These are phyloP conservation scores for Arabidopsis suecica DNA, from an alignment of 345 rosid genomes.

Conservation along the genomic window DNA sequence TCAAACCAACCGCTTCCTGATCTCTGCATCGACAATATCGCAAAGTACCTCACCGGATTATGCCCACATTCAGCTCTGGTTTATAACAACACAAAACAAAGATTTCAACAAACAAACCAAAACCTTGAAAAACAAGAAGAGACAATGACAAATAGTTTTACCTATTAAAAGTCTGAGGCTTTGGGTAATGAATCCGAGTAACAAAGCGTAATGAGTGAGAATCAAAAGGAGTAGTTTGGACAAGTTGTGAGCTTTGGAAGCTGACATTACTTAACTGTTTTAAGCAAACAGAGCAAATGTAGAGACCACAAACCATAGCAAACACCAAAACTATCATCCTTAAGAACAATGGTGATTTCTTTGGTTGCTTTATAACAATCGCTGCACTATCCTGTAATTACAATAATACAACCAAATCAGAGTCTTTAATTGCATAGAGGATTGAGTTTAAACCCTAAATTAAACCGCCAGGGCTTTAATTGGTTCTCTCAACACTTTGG, in stretches of 20 bases:
- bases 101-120: neutral
- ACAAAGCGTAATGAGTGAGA: slow-evolving; percentile 35
- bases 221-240: slow-evolving; percentile 44
- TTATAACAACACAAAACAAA: slow-evolving; percentile 8
- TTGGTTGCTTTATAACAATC: slow-evolving; percentile 64
- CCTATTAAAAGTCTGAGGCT: slow-evolving; percentile 84
- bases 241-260: slow-evolving; percentile 53
- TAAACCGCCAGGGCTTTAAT: neutral
- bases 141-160: slow-evolving; percentile 8
- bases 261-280: slow-evolving; percentile 61
- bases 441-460: neutral
- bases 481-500: neutral
- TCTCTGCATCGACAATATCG: slow-evolving; percentile 93
- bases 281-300: slow-evolving; percentile 64
- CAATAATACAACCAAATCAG: slow-evolving; percentile 18
- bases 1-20: slow-evolving; percentile 99
- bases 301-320: slow-evolving; percentile 75
- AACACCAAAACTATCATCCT: slow-evolving; percentile 75
- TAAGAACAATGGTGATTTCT: slow-evolving; percentile 73
- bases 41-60: slow-evolving; percentile 85
- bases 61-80: slow-evolving; percentile 74
- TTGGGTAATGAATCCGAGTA: slow-evolving; percentile 72
- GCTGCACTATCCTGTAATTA: slow-evolving; percentile 60
- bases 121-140: no score
- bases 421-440: neutral